These are phyloP conservation scores for Neopestalotiopsis clavispora DNA, from an alignment of 2,329 filamentous ascomycete genomes.

Conservation along the genomic window DNA sequence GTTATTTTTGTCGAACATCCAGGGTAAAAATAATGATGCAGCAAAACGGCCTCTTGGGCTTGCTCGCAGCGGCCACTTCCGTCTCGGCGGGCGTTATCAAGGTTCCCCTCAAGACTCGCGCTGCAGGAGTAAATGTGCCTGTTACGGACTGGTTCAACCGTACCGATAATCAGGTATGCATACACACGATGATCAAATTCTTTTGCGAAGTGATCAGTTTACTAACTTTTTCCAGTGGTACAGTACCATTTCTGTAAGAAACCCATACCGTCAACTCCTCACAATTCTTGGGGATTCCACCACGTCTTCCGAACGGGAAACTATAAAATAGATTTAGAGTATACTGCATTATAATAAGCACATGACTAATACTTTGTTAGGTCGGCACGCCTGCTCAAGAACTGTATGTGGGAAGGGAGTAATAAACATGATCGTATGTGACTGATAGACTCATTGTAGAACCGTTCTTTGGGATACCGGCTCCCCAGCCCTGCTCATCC, in stretches of 20 bases:
- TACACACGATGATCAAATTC: background rate
- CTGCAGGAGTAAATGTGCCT: background rate
- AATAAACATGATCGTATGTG: background rate
- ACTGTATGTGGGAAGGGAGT: conserved; percentile 29
- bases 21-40: background rate
- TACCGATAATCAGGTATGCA: conserved; percentile 24
- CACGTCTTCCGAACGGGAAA: background rate
- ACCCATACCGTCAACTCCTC: background rate
- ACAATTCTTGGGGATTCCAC: background rate
- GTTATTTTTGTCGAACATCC: background rate
- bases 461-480: conserved; percentile 39
- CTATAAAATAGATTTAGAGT: background rate
- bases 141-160: conserved; percentile 21
- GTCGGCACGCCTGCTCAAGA: conserved; percentile 29
- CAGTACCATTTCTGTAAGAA: conserved; percentile 14
- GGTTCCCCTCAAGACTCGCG: conserved; percentile 10
- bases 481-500: conserved; percentile 34
- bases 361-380: background rate
- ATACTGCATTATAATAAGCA: background rate
- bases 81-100: conserved; percentile 16
- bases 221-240: conserved; percentile 15
- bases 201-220: background rate
- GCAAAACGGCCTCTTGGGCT: background rate
- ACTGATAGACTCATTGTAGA: conserved; percentile 21
- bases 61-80: conserved; percentile 3